Evolutionary conservation across 2,329 filamentous ascomycete species (phyloP).

Genomic region (Talaromyces pinophilus): DNA sequence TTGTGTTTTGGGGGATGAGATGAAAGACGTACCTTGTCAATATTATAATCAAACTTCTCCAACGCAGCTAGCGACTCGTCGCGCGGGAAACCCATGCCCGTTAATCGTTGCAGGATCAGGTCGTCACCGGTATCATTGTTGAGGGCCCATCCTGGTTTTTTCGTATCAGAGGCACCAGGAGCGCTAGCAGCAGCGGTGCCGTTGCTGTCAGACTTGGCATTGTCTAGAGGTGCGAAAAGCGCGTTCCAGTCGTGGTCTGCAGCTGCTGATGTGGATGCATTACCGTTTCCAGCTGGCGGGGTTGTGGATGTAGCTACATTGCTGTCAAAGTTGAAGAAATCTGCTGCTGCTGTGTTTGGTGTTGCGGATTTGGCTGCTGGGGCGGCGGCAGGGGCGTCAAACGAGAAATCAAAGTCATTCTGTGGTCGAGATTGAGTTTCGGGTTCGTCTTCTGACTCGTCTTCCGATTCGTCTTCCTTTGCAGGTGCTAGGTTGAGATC

Average conservation of each 20-base stretch:
- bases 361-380: conserved; percentile 26
- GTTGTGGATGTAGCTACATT: conserved; percentile 37
- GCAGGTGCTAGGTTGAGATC: conserved; percentile 48
- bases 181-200: conserved; percentile 1
- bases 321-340: conserved; percentile 45
- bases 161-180: conserved; percentile 26
- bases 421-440: conserved; percentile 34
- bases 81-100: conserved; percentile 82
- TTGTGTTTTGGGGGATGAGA: not conserved
- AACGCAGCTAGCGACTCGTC: conserved; percentile 73
- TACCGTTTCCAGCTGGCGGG: conserved; percentile 43
- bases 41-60: conserved; percentile 94
- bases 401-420: conserved; percentile 50
- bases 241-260: conserved; percentile 84
- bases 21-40: conserved; percentile 72
- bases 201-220: conserved; percentile 23
- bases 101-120: conserved; percentile 84
- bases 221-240: conserved; percentile 79
- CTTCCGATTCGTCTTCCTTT: conserved; percentile 49
- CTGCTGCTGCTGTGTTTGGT: conserved; percentile 32
- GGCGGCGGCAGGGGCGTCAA: conserved; percentile 40
- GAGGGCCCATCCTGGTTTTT: conserved; percentile 64
- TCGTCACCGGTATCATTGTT: conserved; percentile 79
- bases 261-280: conserved; percentile 42
- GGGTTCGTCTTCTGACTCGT: conserved; percentile 59